A percentile compares a stretch with the other conserved stretches of the same genome.
Conservation (phyloP, 2,329 filamentous ascomycete genomes). For the Xylaria sp. region DNA sequence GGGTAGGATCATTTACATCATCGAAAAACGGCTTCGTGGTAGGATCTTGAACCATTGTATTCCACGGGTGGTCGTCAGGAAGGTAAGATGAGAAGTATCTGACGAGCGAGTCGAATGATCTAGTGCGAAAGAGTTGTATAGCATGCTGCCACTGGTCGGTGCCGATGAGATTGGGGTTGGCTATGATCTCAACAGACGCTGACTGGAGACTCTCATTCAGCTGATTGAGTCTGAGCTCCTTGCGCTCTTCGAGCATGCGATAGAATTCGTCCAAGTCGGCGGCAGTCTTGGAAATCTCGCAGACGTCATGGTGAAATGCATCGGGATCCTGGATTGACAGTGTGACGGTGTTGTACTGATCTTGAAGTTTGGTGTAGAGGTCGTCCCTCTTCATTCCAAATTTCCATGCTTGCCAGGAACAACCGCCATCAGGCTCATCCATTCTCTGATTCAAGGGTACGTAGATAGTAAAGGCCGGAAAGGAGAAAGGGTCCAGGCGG, state of each 20-base stretch:
- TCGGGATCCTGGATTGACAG: constrained; percentile 68
- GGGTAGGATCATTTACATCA: constrained; percentile 53
- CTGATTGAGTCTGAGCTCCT: constrained; percentile 64
- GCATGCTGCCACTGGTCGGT: constrained; percentile 69
- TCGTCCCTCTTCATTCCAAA: constrained; percentile 71
- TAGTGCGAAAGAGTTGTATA: constrained; percentile 68
- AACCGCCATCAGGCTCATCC: constrained; percentile 61
- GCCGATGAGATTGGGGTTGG: constrained; percentile 68
- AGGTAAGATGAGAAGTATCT: constrained; percentile 70
- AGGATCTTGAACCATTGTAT: constrained; percentile 48
- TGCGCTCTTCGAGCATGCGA: constrained; percentile 63
- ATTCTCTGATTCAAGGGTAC: constrained; percentile 53
- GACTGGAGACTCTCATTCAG: constrained; percentile 67
- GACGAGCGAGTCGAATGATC: constrained; percentile 69
- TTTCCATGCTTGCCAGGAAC: constrained; percentile 70
- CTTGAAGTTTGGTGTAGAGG: constrained; percentile 67
- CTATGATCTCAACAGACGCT: constrained; percentile 70
- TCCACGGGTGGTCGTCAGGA: constrained; percentile 61
- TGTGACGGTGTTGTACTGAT: constrained; percentile 69
- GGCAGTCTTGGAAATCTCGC: constrained; percentile 65
- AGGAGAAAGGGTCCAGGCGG: constrained; percentile 1
- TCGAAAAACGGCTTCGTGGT: constrained; percentile 55
- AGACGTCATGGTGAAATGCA: constrained; percentile 71
- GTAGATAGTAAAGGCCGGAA: constrained; percentile 27
- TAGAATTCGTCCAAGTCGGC: constrained; percentile 65